Evolutionary conservation across 192 early-diverging fungal genomes (phyloP).

Genomic region (Coemansia sp.): DNA sequence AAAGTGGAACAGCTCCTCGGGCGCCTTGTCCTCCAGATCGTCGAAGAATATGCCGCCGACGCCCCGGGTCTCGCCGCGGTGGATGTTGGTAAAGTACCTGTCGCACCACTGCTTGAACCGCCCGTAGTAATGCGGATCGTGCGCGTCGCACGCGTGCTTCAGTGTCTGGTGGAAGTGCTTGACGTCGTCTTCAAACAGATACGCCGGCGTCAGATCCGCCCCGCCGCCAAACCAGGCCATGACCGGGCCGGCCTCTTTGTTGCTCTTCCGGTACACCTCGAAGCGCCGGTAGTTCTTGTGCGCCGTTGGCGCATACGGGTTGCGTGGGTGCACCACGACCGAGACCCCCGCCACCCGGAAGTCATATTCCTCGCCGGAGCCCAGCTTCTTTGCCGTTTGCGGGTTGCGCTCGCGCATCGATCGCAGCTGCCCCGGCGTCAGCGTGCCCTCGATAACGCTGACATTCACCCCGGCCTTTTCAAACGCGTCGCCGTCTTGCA

Average conservation of each 20-base stretch:
- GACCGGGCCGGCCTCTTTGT: constrained; percentile 60
- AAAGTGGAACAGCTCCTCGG: constrained; percentile 81
- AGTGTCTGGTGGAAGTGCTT: constrained; percentile 90
- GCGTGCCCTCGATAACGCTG: constrained; percentile 82
- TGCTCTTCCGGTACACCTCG: constrained; percentile 69
- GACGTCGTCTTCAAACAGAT: constrained; percentile 89
- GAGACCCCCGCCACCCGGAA: constrained; percentile 91
- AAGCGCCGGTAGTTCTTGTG: constrained; percentile 99
- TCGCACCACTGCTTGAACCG: constrained; percentile 97
- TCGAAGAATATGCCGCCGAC: constrained; percentile 99
- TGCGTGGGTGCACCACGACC: constrained; percentile 92
- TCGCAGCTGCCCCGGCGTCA: constrained; percentile 69
- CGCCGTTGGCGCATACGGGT: constrained; percentile 93
- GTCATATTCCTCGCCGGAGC: constrained; percentile 58
- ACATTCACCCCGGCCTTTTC: constrained; percentile 98
- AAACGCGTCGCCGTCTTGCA: constrained; percentile 90
- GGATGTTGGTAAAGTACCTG: constrained; percentile 85
- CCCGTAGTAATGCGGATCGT: constrained; percentile 79
- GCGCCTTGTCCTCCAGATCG: constrained; percentile 73
- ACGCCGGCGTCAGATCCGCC: constrained; percentile 89
- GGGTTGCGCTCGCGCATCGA: constrained; percentile 89
- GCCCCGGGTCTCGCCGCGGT: constrained; percentile 87
- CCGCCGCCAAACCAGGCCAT: constrained; percentile 97
- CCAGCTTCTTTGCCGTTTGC: constrained; percentile 56
- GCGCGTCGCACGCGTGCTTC: constrained; percentile 89